These are phyloP conservation scores for Sclerotinia spermophila DNA, from an alignment of 2,329 filamentous ascomycete genomes.

Conservation along the genomic window DNA sequence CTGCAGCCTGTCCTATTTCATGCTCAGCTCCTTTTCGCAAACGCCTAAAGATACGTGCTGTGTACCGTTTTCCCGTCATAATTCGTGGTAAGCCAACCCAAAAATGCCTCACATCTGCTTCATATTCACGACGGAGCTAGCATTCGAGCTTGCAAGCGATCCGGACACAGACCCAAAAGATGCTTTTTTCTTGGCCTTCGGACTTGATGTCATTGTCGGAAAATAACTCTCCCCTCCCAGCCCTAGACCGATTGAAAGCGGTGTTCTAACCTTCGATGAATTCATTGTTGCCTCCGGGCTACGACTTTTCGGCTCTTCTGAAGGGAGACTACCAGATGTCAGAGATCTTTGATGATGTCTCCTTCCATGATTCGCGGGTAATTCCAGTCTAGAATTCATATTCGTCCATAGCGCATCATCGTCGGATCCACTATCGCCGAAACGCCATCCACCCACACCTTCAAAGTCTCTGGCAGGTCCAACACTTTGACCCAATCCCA, in stretches of 20 bases:
- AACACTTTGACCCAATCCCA: constrained; percentile 45
- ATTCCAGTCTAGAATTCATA: constrained; percentile 50
- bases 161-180: constrained; percentile 21
- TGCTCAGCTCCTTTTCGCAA: background rate
- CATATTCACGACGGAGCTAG: constrained; percentile 29
- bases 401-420: constrained; percentile 46
- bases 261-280: constrained; percentile 48
- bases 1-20: background rate
- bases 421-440: constrained; percentile 40
- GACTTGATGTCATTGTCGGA: constrained; percentile 20
- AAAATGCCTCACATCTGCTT: constrained; percentile 25
- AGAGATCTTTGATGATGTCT: constrained; percentile 46
- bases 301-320: constrained; percentile 27
- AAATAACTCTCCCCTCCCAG: constrained; percentile 28
- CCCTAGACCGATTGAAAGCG: constrained; percentile 36
- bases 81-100: constrained; percentile 15
- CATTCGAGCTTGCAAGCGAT: constrained; percentile 31
- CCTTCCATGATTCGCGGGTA: constrained; percentile 43
- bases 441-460: constrained; percentile 56
- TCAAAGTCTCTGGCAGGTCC: constrained; percentile 56
- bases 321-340: constrained; percentile 30
- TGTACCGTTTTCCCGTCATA: constrained; percentile 13
- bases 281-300: constrained; percentile 41
- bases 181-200: constrained; percentile 24
- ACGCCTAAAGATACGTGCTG: constrained; percentile 5